Percentiles rank a stretch among this genome's conserved stretches.
phyloP scores from a whole-genome alignment of 768 basidiomycete species.

The Clavaria fumosa region DNA sequence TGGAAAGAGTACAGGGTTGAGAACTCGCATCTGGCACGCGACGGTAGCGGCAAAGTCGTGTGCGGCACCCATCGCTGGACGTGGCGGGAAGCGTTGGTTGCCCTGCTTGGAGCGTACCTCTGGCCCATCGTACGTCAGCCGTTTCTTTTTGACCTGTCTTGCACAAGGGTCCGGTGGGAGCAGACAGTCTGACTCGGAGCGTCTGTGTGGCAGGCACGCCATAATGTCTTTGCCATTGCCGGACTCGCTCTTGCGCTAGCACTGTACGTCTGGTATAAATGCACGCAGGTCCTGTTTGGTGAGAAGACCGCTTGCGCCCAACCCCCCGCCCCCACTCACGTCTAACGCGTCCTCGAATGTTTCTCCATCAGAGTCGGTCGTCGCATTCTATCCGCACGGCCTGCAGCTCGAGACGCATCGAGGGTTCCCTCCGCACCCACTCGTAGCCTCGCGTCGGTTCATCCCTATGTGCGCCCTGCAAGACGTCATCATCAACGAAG shows the following conservation, averaged over 20 bases:
- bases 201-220: slow-evolving; percentile 14
- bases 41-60: slow-evolving; percentile 23
- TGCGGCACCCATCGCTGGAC: slow-evolving; percentile 18
- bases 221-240: slow-evolving; percentile 7
- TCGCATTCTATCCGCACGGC: slow-evolving; percentile 51
- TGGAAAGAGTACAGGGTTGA: slow-evolving; percentile 49
- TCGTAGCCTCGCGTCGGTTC: slow-evolving; percentile 33
- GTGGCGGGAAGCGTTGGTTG: slow-evolving; percentile 23
- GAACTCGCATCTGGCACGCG: slow-evolving; percentile 30
- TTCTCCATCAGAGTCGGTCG: slow-evolving; percentile 47
- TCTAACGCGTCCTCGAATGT: no score
- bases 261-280: slow-evolving; percentile 20
- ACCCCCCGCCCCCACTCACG: not conserved
- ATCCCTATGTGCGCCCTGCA: slow-evolving; percentile 38
- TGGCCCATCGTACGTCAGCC: slow-evolving; percentile 18
- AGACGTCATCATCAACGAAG: slow-evolving; percentile 64
- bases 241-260: slow-evolving; percentile 10
- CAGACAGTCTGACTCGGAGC: no score
- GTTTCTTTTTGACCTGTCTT: not conserved
- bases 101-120: slow-evolving; percentile 18
- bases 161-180: not conserved
- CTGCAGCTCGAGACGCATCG: slow-evolving; percentile 61
- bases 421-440: slow-evolving; percentile 30
- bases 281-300: slow-evolving; percentile 36
- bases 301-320: slow-evolving; percentile 1